These are phyloP conservation scores for Apophysomyces trapeziformis DNA, from an alignment of 371 early-diverging fungal genomes.

Conservation along the genomic window DNA sequence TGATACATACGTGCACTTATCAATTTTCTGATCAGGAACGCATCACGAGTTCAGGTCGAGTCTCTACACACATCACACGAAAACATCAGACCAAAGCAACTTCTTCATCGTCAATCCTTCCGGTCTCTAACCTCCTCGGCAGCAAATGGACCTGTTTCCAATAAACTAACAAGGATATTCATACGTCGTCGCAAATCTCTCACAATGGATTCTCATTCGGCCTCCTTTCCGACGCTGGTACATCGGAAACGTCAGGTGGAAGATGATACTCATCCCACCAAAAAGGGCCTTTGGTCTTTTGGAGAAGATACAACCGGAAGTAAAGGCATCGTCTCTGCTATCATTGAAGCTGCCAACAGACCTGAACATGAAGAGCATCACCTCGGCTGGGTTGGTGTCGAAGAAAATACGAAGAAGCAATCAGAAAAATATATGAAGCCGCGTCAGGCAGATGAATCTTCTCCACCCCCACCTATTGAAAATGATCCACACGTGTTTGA, in stretches of 20 bases:
- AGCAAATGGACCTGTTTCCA: conserved; percentile 21
- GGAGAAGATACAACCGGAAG: background rate
- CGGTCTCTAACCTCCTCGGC: background rate
- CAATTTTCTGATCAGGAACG: background rate
- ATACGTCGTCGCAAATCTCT: conserved; percentile 32
- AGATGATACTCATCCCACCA: background rate
- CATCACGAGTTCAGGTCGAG: background rate
- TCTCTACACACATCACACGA: conserved; percentile 7
- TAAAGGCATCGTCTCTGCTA: conserved; percentile 35
- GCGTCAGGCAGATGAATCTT: background rate
- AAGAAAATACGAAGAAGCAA: conserved; percentile 19
- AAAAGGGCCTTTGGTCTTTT: background rate
- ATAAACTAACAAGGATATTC: conserved; percentile 37
- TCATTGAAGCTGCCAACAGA: conserved; percentile 31
- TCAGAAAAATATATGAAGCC: conserved; percentile 12
- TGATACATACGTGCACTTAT: conserved; percentile 3
- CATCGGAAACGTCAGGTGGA: background rate
- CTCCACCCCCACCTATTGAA: conserved; percentile 43
- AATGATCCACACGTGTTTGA: conserved; percentile 54
- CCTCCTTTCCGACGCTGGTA: conserved; percentile 10
- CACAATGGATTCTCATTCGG: conserved; percentile 9
- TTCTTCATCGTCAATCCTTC: background rate
- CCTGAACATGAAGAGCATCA: conserved; percentile 15
- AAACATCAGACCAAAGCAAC: conserved; percentile 15
- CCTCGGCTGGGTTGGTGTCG: conserved; percentile 35